These are phyloP conservation scores for Rhodotorula babjevae DNA, from an alignment of 768 basidiomycete genomes.

Conservation along the genomic window DNA sequence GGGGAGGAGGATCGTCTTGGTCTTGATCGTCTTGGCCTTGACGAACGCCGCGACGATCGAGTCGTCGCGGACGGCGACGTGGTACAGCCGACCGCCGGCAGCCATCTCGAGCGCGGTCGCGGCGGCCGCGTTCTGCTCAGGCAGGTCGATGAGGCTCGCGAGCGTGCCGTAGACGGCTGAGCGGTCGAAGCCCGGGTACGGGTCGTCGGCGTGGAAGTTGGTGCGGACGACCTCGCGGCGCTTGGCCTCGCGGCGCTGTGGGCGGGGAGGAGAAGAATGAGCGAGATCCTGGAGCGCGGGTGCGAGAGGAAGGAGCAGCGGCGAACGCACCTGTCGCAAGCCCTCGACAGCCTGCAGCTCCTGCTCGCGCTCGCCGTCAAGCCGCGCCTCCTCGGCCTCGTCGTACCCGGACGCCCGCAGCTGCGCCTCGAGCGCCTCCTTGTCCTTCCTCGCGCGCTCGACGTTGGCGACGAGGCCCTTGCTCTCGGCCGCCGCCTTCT, in stretches of 20 bases:
- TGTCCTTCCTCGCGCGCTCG: constrained; percentile 52
- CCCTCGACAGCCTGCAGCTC: constrained; percentile 55
- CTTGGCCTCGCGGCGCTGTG: constrained; percentile 60
- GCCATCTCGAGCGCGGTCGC: constrained; percentile 89
- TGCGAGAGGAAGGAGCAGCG: no score
- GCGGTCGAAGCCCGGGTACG: constrained; percentile 74
- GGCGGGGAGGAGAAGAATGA: neutral
- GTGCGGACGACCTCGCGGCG: constrained; percentile 47
- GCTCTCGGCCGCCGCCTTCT: constrained; percentile 77
- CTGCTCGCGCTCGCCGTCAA: constrained; percentile 53
- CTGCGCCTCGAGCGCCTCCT: constrained; percentile 57
- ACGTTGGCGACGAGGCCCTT: constrained; percentile 68
- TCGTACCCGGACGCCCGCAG: constrained; percentile 69
- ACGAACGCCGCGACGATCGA: constrained; percentile 28
- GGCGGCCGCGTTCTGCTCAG: constrained; percentile 64
- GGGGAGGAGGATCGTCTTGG: constrained; percentile 29
- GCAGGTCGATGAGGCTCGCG: constrained; percentile 76
- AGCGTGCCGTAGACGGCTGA: constrained; percentile 84
- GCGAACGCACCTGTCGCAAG: constrained; percentile 59
- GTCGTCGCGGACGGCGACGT: constrained; percentile 50
- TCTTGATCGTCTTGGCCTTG: constrained; percentile 37
- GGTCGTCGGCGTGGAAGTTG: constrained; percentile 76
- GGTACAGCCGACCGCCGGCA: constrained; percentile 81
- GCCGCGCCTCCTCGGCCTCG: constrained; percentile 63
- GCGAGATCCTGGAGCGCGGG: neutral